Percentiles rank a stretch among this genome's conserved stretches.
Evolutionary conservation across 192 early-diverging fungal genomes (phyloP).

Genomic region (Radiomyces spectabilis): DNA sequence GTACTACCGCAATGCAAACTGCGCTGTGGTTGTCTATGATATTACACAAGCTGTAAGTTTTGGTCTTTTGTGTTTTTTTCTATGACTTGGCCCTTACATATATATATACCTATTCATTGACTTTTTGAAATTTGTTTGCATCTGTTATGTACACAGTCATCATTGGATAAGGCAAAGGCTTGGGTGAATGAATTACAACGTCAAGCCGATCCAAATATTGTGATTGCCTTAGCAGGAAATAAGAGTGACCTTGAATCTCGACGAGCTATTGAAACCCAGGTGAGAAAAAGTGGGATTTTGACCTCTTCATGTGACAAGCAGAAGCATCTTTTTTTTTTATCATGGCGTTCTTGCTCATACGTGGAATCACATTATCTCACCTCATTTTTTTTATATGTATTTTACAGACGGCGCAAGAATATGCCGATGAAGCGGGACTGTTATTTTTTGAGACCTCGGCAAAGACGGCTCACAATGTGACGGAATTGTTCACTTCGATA

Average conservation of each 20-base stretch:
- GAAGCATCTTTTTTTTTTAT: background rate
- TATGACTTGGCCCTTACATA: no score
- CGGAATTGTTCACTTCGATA: conserved; percentile 49
- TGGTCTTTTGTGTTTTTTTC: background rate
- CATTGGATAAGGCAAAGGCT: conserved; percentile 62
- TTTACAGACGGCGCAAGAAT: conserved; percentile 50
- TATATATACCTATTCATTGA: no score
- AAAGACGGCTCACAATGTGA: conserved; percentile 56
- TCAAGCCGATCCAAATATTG: conserved; percentile 64
- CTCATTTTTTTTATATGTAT: no score
- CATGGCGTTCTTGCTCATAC: no score
- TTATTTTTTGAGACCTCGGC: conserved; percentile 65
- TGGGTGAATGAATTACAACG: conserved; percentile 72
- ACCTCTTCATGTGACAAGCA: background rate
- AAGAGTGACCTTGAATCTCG: conserved; percentile 57
- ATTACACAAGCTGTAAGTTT: conserved; percentile 60
- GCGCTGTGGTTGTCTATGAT: conserved; percentile 68
- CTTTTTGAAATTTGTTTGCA: no score
- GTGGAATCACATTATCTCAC: no score
- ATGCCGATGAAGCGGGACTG: conserved; percentile 55
- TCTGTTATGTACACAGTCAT: conserved; percentile 45
- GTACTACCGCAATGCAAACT: conserved; percentile 69
- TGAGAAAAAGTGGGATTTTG: conserved; percentile 11
- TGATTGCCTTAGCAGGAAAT: conserved; percentile 67
- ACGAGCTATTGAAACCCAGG: conserved; percentile 61